These are phyloP conservation scores for Chrysanthemum lavandulifolium DNA, from an alignment of 129 eudicot genomes.

Conservation along the genomic window DNA sequence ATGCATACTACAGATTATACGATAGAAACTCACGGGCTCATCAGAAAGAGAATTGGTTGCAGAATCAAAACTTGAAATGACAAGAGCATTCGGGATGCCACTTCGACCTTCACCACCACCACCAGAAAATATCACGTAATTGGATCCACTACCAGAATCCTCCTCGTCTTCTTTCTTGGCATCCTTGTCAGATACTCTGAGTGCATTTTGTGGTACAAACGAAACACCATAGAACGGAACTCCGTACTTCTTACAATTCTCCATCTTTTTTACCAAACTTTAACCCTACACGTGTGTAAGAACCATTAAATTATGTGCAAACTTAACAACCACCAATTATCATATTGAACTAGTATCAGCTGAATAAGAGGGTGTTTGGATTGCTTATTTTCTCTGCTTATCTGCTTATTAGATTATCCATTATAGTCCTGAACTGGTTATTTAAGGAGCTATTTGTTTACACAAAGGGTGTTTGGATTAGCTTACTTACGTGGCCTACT, in stretches of 20 bases:
- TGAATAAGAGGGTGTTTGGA: too few species aligned
- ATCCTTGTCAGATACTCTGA: slow-evolving; percentile 28
- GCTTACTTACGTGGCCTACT: too few species aligned
- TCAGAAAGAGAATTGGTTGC: slow-evolving; percentile 65
- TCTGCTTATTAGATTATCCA: too few species aligned
- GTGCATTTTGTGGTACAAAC: slow-evolving; percentile 49
- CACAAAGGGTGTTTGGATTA: too few species aligned
- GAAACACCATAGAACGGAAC: slow-evolving; percentile 78
- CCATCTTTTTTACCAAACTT: slow-evolving; percentile 16
- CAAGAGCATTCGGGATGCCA: slow-evolving; percentile 74
- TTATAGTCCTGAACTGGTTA: too few species aligned
- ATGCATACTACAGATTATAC: not conserved
- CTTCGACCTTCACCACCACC: slow-evolving; percentile 94
- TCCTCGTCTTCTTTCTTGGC: slow-evolving; percentile 1
- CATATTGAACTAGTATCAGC: too few species aligned
- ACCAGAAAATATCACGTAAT: slow-evolving; percentile 62
- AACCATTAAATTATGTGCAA: too few species aligned
- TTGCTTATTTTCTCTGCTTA: too few species aligned
- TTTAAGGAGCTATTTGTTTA: too few species aligned
- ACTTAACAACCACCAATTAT: too few species aligned
- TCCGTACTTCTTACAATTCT: slow-evolving; percentile 51
- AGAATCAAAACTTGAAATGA: slow-evolving; percentile 49
- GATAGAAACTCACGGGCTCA: slow-evolving; percentile 48
- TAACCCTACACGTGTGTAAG: not conserved
- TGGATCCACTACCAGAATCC: slow-evolving; percentile 16